Conservation (phyloP, 805 yeast species). For the Starmerella bombicola region DNA sequence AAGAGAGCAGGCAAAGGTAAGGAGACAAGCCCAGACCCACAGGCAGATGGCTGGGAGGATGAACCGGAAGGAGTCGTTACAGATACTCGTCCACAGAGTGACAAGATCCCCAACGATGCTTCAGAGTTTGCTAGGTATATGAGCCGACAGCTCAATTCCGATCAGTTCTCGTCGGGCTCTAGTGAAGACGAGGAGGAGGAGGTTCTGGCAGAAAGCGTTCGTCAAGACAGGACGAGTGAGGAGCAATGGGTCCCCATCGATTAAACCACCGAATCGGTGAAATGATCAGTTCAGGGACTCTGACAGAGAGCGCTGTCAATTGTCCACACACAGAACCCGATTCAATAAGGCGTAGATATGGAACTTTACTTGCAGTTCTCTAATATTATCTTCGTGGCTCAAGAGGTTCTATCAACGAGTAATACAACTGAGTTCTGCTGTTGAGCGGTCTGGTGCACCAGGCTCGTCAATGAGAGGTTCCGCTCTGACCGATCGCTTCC, state of each 20-base stretch:
- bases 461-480: too few relatives aligned
- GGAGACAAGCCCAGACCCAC: background rate
- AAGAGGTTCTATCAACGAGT: too few relatives aligned
- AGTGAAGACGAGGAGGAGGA: conserved; percentile 52
- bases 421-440: too few relatives aligned
- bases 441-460: too few relatives aligned
- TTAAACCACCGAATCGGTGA: too few relatives aligned
- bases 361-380: too few relatives aligned
- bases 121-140: conserved; percentile 60
- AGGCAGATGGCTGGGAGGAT: background rate
- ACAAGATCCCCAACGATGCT: conserved; percentile 2
- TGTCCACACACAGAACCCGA: too few relatives aligned
- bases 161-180: conserved; percentile 24
- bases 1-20: background rate
- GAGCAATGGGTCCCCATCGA: conserved; percentile 15
- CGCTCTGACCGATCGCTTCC: too few relatives aligned
- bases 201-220: conserved; percentile 40
- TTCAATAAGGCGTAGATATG: too few relatives aligned
- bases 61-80: background rate
- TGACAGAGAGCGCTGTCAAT: too few relatives aligned
- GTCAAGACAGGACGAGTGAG: conserved; percentile 3
- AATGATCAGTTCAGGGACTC: too few relatives aligned
- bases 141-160: conserved; percentile 58
- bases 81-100: background rate
- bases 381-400: too few relatives aligned